These are phyloP conservation scores for Cercophora scortea DNA, from an alignment of 495 filamentous ascomycete genomes.

Conservation along the genomic window DNA sequence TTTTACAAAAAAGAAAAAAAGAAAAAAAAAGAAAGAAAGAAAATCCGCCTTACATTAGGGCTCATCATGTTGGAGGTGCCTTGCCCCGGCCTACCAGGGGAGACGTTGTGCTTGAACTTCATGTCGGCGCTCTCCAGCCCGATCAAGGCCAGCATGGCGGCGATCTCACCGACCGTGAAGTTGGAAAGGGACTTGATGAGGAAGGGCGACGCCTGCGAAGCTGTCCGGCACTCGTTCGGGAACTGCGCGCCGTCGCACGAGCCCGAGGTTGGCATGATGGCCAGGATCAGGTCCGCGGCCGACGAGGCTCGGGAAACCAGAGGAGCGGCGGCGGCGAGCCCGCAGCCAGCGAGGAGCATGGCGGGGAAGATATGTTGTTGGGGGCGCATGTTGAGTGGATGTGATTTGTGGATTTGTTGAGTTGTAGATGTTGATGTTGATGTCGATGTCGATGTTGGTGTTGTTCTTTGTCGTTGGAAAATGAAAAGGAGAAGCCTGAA, in stretches of 20 bases:
- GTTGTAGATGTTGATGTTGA: background rate
- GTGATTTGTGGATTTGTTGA: background rate
- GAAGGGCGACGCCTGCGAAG: conserved; percentile 51
- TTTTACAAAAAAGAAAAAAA: too few relatives aligned
- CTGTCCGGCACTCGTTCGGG: conserved; percentile 58
- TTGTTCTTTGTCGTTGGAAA: background rate
- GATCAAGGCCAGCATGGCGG: conserved; percentile 56
- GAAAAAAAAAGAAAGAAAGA: background rate
- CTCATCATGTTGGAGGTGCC: conserved; percentile 80
- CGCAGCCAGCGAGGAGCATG: conserved; percentile 2
- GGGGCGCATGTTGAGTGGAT: conserved; percentile 3
- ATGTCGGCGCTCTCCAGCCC: conserved; percentile 63
- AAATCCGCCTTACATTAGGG: conserved; percentile 22
- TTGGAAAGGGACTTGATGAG: conserved; percentile 21
- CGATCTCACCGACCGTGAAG: conserved; percentile 43
- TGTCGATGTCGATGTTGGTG: background rate
- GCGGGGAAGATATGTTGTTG: background rate
- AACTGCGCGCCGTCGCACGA: conserved; percentile 37
- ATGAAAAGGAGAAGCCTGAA: too few relatives aligned
- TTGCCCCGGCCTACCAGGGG: conserved; percentile 56
- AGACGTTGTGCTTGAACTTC: conserved; percentile 55
- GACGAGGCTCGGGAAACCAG: background rate
- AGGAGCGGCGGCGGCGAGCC: background rate
- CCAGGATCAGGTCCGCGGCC: conserved; percentile 21
- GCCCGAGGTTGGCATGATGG: conserved; percentile 42